Percentiles rank a stretch among this genome's conserved stretches.
These are phyloP conservation scores for Linum usitatissimum DNA, from an alignment of 345 rosid genomes.

Conservation along the genomic window DNA sequence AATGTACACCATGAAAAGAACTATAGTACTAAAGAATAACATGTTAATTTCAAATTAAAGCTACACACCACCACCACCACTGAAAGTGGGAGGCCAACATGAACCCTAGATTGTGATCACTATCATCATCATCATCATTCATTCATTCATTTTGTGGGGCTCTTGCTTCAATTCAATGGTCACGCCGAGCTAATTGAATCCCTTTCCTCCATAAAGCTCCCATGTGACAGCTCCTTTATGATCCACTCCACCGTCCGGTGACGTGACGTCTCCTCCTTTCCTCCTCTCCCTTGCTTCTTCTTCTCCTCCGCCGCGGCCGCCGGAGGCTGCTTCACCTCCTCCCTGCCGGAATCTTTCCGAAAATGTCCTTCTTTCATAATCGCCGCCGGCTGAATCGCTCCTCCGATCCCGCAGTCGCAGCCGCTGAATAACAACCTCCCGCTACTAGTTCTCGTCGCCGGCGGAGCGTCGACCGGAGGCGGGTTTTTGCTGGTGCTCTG, in stretches of 20 bases:
- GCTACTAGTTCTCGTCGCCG: constrained; percentile 14
- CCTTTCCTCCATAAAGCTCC: constrained; percentile 23
- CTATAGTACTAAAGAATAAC: too few relatives aligned
- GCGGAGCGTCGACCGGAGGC: background rate
- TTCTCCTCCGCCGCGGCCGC: constrained; percentile 23
- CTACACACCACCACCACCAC: too few relatives aligned
- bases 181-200: constrained; percentile 2
- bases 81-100: too few relatives aligned
- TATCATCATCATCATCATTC: too few relatives aligned
- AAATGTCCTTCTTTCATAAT: background rate
- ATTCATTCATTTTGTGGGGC: too few relatives aligned
- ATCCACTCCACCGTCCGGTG: constrained; percentile 76
- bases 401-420: constrained; percentile 48
- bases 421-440: constrained; percentile 32
- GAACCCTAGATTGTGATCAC: too few relatives aligned
- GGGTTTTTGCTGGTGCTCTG: constrained; percentile 12
- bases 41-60: too few relatives aligned
- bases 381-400: constrained; percentile 41
- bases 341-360: background rate
- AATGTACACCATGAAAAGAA: too few relatives aligned
- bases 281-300: constrained; percentile 24
- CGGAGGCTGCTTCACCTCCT: constrained; percentile 17
- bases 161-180: too few relatives aligned
- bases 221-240: constrained; percentile 64
- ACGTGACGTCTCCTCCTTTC: constrained; percentile 51